Evolutionary conservation across 495 filamentous ascomycete species (phyloP).

Genomic region (Xylaria telfairii): DNA sequence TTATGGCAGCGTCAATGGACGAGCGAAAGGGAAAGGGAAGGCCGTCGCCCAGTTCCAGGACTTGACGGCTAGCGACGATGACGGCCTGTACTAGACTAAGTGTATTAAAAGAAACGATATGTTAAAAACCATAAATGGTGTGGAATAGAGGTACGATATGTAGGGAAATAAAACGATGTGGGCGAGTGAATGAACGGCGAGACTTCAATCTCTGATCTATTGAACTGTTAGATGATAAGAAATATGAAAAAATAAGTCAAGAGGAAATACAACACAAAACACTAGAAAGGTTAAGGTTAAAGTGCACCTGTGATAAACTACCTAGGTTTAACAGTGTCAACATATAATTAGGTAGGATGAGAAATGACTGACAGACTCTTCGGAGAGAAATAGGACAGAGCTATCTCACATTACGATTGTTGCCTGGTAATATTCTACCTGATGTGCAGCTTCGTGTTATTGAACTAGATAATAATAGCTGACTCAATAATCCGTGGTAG

Average conservation of each 20-base stretch:
- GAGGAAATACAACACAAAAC: background rate
- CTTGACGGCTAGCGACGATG: slow-evolving; percentile 43
- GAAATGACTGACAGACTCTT: background rate
- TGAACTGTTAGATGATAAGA: background rate
- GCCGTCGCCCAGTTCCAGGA: slow-evolving; percentile 43
- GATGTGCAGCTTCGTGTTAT: too few relatives aligned
- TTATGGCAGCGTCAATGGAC: slow-evolving; percentile 34
- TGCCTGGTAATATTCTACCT: too few relatives aligned
- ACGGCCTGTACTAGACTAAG: slow-evolving; percentile 35
- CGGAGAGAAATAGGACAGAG: background rate
- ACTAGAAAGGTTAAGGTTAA: background rate
- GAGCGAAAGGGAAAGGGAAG: slow-evolving; percentile 59
- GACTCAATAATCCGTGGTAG: background rate
- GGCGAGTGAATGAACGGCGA: background rate
- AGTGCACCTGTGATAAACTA: background rate
- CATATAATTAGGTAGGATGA: background rate
- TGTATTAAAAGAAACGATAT: background rate
- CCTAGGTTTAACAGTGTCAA: too few relatives aligned
- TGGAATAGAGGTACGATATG: background rate
- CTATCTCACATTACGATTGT: too few relatives aligned
- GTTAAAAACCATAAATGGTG: background rate
- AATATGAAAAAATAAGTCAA: background rate
- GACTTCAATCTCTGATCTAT: background rate
- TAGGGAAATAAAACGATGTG: background rate
- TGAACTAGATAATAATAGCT: background rate